phyloP scores from a whole-genome alignment of 169 alveolate genomes.

The Eimeria maxima region DNA sequence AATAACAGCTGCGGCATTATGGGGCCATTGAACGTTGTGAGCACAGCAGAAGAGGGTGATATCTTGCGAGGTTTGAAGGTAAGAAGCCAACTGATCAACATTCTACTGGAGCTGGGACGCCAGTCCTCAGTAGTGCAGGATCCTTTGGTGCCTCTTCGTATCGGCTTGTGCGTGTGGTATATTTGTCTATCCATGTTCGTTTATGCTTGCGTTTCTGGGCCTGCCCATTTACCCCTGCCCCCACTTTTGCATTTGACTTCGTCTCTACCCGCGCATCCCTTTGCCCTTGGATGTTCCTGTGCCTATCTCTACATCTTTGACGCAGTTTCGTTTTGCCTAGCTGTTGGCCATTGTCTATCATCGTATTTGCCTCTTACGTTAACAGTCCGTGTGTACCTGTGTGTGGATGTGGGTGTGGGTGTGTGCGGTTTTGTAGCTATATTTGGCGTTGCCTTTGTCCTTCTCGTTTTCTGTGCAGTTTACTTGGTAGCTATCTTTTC shows the following conservation, averaged over 20 bases:
- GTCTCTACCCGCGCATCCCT: neutral
- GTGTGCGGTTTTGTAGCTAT: neutral
- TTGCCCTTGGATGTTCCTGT: neutral
- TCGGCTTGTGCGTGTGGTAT: neutral
- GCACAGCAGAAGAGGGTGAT: slow-evolving; percentile 52
- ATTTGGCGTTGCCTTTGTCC: neutral
- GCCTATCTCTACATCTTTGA: too few relatives aligned
- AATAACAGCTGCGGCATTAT: neutral
- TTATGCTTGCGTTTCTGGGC: neutral
- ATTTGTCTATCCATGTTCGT: neutral
- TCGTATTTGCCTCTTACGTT: too few relatives aligned
- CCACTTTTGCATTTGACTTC: neutral
- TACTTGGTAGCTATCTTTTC: neutral
- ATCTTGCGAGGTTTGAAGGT: slow-evolving; percentile 39
- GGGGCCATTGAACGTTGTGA: slow-evolving; percentile 50
- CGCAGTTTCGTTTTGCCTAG: too few relatives aligned
- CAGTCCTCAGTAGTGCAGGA: neutral
- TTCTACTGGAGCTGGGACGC: neutral
- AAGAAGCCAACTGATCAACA: neutral
- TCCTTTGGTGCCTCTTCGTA: too few relatives aligned
- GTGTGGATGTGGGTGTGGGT: too few relatives aligned
- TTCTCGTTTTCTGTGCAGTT: too few relatives aligned
- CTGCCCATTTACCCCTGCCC: neutral
- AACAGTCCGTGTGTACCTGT: too few relatives aligned
- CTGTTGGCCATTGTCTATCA: too few relatives aligned